Percentiles rank a stretch among this genome's conserved stretches.
Evolutionary conservation across 176 grass and related monocot genomes (phyloP).

Genomic region (Lolium multiflorum): DNA sequence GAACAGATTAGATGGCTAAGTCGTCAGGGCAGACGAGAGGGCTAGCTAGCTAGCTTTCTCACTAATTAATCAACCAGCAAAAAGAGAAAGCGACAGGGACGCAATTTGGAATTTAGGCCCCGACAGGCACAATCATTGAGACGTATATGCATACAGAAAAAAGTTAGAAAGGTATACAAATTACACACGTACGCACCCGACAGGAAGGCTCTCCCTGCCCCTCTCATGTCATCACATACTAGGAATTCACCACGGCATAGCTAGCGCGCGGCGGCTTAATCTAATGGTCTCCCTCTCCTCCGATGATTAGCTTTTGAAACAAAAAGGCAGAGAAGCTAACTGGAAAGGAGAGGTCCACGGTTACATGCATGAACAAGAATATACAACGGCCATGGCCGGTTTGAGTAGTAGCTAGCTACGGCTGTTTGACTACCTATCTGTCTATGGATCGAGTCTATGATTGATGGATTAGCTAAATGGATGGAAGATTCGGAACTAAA

Average conservation of each 20-base stretch:
- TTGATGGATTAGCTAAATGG: slow-evolving; percentile 43
- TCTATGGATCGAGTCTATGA: slow-evolving; percentile 42
- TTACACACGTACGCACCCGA: slow-evolving; percentile 52
- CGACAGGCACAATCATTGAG: slow-evolving; percentile 60
- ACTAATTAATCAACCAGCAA: slow-evolving; percentile 35
- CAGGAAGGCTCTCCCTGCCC: background rate
- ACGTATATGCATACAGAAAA: slow-evolving; percentile 35
- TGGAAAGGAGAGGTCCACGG: slow-evolving; percentile 6
- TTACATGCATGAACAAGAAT: slow-evolving; percentile 53
- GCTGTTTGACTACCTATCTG: slow-evolving; percentile 47
- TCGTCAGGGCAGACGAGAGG: background rate
- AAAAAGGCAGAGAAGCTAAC: slow-evolving; percentile 27
- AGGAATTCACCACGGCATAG: background rate
- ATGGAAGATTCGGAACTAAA: slow-evolving; percentile 7
- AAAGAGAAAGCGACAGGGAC: slow-evolving; percentile 29
- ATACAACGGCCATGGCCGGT: slow-evolving; percentile 33
- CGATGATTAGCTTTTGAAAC: slow-evolving; percentile 16
- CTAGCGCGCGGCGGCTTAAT: slow-evolving; percentile 15
- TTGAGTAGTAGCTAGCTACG: slow-evolving; percentile 7
- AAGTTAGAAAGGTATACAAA: slow-evolving; percentile 38
- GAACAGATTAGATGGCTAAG: slow-evolving; percentile 14
- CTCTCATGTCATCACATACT: background rate
- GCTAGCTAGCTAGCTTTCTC: slow-evolving; percentile 1
- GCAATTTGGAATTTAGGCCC: slow-evolving; percentile 20
- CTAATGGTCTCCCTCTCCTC: slow-evolving; percentile 1